These are phyloP conservation scores for Rostrohypoxylon terebratum DNA, from an alignment of 495 filamentous ascomycete genomes.

Conservation along the genomic window DNA sequence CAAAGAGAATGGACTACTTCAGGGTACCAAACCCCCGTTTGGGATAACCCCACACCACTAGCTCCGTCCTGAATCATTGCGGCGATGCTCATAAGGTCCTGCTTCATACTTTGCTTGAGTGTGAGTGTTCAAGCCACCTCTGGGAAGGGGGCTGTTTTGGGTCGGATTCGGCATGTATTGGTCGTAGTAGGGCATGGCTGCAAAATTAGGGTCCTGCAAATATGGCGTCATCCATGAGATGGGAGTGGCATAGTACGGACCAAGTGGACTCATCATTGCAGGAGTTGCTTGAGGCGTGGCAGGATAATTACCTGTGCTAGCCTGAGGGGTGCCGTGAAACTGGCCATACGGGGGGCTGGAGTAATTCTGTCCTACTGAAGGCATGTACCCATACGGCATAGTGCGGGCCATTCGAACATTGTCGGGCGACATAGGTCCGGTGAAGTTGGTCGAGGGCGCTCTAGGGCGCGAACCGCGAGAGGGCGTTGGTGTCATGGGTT, in stretches of 20 bases:
- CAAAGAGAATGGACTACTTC: neutral
- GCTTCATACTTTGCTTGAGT: constrained; percentile 4
- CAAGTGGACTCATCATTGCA: constrained; percentile 17
- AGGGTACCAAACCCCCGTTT: neutral
- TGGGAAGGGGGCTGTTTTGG: neutral
- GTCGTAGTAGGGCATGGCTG: constrained; percentile 6
- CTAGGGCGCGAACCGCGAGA: neutral
- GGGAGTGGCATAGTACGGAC: constrained; percentile 16
- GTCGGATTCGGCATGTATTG: neutral
- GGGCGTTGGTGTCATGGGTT: constrained; percentile 16
- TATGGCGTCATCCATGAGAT: constrained; percentile 37
- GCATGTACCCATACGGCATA: constrained; percentile 6
- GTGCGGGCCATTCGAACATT: neutral
- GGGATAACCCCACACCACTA: neutral
- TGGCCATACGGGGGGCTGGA: constrained; percentile 4
- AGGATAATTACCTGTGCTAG: constrained; percentile 4
- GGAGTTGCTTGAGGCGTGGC: constrained; percentile 27
- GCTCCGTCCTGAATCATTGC: neutral
- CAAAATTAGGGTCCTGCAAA: constrained; percentile 31
- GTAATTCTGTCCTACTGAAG: constrained; percentile 7
- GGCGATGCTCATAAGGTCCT: neutral
- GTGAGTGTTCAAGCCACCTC: neutral
- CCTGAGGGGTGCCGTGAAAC: neutral
- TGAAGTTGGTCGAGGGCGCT: neutral
- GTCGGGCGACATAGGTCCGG: constrained; percentile 4